Evolutionary conservation across 108 stramenopile genomes (phyloP).

Genomic region (Conticribra guillardii): DNA sequence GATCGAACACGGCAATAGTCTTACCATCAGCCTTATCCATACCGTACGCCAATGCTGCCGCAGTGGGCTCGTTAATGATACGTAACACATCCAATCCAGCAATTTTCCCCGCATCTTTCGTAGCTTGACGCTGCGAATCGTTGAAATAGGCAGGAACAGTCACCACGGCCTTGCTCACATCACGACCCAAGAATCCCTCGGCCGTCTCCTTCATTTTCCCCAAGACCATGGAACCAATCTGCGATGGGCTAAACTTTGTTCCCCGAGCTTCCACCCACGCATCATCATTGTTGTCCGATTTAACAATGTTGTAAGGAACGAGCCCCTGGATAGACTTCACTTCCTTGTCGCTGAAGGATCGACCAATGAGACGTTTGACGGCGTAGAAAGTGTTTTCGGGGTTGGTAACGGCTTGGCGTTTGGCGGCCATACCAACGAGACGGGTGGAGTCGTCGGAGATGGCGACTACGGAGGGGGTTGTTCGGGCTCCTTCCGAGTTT

Average conservation of each 20-base stretch:
- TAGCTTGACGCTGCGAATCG: constrained; percentile 97
- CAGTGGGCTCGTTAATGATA: constrained; percentile 99
- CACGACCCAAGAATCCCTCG: constrained; percentile 96
- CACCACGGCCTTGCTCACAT: constrained; percentile 96
- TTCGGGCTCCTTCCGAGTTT: constrained; percentile 99
- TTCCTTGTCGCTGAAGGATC: constrained; percentile 89
- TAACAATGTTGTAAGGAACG: constrained; percentile 98
- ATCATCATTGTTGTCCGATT: constrained; percentile 90
- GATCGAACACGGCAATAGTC: constrained; percentile 99
- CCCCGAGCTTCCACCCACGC: constrained; percentile 97
- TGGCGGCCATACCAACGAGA: constrained; percentile 97
- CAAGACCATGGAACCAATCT: constrained; percentile 99
- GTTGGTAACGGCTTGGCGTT: constrained; percentile 99
- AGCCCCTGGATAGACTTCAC: constrained; percentile 91
- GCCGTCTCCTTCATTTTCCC: constrained; percentile 99
- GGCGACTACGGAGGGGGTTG: constrained; percentile 98
- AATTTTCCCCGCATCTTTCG: constrained; percentile 98
- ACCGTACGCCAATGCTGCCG: constrained; percentile 99
- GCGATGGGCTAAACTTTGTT: constrained; percentile 95
- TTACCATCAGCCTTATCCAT: constrained; percentile 99
- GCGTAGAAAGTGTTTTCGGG: constrained; percentile 99
- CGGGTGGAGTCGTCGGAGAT: constrained; percentile 91
- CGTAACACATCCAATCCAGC: constrained; percentile 98
- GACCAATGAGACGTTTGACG: constrained; percentile 98
- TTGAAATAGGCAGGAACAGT: constrained; percentile 99